Conservation (phyloP, 306 rosid genomes). For the Trifolium repens region DNA sequence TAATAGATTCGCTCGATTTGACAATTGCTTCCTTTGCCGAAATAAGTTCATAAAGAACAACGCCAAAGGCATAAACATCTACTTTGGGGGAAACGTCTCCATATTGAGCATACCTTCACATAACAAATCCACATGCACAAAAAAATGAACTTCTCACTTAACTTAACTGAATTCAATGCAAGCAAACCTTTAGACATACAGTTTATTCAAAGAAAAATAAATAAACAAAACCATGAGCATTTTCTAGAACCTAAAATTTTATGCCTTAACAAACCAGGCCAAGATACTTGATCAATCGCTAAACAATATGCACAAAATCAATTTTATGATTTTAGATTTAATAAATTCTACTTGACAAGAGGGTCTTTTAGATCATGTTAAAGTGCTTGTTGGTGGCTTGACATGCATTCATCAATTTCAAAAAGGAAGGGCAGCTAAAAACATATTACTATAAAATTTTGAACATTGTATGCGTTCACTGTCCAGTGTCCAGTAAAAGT, state of each 20-base stretch:
- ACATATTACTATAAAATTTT: background rate
- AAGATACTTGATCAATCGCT: background rate
- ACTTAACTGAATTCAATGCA: conserved; percentile 12
- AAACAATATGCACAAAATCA: background rate
- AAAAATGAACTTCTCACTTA: conserved; percentile 20
- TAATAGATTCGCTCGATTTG: conserved; percentile 44
- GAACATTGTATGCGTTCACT: background rate
- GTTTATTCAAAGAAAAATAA: background rate
- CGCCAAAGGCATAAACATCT: conserved; percentile 95
- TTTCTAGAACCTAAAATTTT: conserved; percentile 28
- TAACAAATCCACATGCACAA: conserved; percentile 2
- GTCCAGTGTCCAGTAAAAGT: conserved; percentile 10
- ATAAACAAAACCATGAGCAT: conserved; percentile 5
- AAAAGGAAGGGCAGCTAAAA: background rate
- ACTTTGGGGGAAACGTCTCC: conserved; percentile 95
- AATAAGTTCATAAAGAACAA: conserved; percentile 89
- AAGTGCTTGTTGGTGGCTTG: background rate
- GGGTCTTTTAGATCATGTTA: background rate
- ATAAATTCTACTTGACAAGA: background rate
- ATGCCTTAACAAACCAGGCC: background rate
- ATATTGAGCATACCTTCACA: conserved; percentile 86
- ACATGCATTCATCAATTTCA: conserved; percentile 12
- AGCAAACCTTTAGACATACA: background rate
- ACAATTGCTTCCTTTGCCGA: conserved; percentile 92
- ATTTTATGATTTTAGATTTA: background rate